A percentile compares a stretch with the other conserved stretches of the same genome.
These are phyloP conservation scores for Sapria himalayana DNA, from an alignment of 345 rosid genomes.

Conservation along the genomic window DNA sequence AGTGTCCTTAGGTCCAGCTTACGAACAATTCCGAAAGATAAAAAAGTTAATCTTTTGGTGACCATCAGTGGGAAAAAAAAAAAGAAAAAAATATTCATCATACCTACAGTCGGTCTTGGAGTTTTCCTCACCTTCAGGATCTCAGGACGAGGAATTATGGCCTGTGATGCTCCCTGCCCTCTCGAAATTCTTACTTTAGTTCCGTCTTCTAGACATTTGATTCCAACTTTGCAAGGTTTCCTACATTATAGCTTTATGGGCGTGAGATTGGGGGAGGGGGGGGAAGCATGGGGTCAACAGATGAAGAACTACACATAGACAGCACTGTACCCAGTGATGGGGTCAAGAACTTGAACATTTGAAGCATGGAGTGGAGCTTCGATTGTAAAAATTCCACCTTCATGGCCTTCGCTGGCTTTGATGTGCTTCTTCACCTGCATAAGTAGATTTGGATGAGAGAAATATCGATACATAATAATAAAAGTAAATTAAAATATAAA, in stretches of 20 bases:
- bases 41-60: too few relatives aligned
- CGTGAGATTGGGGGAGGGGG: too few relatives aligned
- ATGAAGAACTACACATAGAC: too few relatives aligned
- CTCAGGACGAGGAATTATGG: constrained; percentile 90
- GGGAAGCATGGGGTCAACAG: too few relatives aligned
- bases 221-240: constrained; percentile 75
- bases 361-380: constrained; percentile 97
- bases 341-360: constrained; percentile 87
- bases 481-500: too few relatives aligned
- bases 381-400: constrained; percentile 87
- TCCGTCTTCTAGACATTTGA: constrained; percentile 76
- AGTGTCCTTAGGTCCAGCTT: constrained; percentile 92
- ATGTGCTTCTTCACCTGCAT: constrained; percentile 83
- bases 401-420: constrained; percentile 70
- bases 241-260: too few relatives aligned
- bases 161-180: constrained; percentile 69
- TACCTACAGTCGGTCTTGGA: constrained; percentile 77
- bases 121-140: constrained; percentile 71
- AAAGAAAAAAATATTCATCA: constrained; percentile 3
- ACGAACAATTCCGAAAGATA: too few relatives aligned
- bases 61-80: too few relatives aligned
- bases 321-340: constrained; percentile 51
- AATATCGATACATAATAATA: too few relatives aligned
- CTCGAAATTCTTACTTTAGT: constrained; percentile 88
- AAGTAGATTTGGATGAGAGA: too few relatives aligned